These are phyloP conservation scores for Pestalotiopsis sp. DNA, from an alignment of 2,329 filamentous ascomycete species.

Conservation along the genomic window DNA sequence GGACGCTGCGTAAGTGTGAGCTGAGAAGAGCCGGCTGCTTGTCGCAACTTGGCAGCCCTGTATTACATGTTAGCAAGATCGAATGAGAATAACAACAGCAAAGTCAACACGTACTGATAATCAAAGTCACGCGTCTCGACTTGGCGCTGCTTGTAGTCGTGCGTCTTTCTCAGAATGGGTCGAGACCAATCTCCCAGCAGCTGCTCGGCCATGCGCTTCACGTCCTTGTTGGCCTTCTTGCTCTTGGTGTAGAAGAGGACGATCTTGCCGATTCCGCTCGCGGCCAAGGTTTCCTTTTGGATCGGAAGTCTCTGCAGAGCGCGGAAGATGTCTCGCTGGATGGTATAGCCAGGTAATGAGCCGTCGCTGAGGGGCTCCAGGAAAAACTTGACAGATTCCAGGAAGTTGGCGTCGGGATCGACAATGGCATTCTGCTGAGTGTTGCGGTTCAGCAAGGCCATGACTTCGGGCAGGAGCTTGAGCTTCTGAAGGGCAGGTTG, in stretches of 20 bases:
- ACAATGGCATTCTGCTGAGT: constrained; percentile 83
- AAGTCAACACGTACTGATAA: constrained; percentile 53
- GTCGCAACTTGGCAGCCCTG: constrained; percentile 57
- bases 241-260: constrained; percentile 97
- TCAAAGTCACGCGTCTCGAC: constrained; percentile 67
- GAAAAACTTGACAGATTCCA: constrained; percentile 96
- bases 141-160: constrained; percentile 88
- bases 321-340: constrained; percentile 91
- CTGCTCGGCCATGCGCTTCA: constrained; percentile 92
- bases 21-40: constrained; percentile 45
- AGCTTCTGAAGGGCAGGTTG: constrained; percentile 90
- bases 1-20: constrained; percentile 55
- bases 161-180: constrained; percentile 89
- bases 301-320: constrained; percentile 81
- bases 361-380: constrained; percentile 94
- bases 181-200: constrained; percentile 95
- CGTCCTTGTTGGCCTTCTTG: constrained; percentile 82
- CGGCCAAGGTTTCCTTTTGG: constrained; percentile 86
- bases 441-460: constrained; percentile 85
- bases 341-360: constrained; percentile 92
- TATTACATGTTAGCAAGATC: constrained; percentile 17
- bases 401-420: constrained; percentile 91
- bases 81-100: neutral
- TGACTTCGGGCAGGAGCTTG: constrained; percentile 89
- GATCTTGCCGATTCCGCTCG: constrained; percentile 94